A percentile compares a stretch with the other conserved stretches of the same genome.
These are phyloP conservation scores for Leccinum insolens DNA, from an alignment of 1,284 basidiomycete species.

Conservation along the genomic window DNA sequence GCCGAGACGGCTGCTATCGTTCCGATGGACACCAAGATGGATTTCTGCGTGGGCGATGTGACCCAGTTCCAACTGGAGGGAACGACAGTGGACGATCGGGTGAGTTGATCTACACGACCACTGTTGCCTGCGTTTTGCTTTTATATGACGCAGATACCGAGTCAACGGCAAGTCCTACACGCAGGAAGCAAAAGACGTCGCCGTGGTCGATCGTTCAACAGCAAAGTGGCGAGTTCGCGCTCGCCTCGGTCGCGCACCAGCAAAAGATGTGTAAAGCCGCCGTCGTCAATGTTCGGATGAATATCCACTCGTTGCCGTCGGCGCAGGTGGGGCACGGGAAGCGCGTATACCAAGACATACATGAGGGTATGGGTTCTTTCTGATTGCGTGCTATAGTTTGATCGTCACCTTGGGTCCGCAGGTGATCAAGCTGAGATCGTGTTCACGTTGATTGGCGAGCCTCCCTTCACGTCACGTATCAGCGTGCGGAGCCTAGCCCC, in stretches of 20 bases:
- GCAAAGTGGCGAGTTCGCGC: slow-evolving; percentile 78
- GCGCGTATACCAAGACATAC: slow-evolving; percentile 80
- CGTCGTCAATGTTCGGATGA: slow-evolving; percentile 76
- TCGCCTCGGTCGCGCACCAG: slow-evolving; percentile 89
- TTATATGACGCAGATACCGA: slow-evolving; percentile 60
- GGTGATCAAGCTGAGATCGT: slow-evolving; percentile 92
- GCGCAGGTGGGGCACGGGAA: slow-evolving; percentile 88
- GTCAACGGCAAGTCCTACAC: slow-evolving; percentile 78
- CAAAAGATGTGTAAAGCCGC: slow-evolving; percentile 86
- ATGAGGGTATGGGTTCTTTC: slow-evolving; percentile 65
- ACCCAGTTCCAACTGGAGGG: slow-evolving; percentile 94
- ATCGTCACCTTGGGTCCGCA: slow-evolving; percentile 28
- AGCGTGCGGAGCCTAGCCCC: slow-evolving; percentile 69
- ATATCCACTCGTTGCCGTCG: slow-evolving; percentile 83
- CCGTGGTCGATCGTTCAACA: slow-evolving; percentile 86
- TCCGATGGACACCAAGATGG: slow-evolving; percentile 74
- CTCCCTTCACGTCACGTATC: slow-evolving; percentile 95
- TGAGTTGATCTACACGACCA: slow-evolving; percentile 40
- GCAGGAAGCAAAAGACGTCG: slow-evolving; percentile 74
- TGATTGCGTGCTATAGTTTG: neutral
- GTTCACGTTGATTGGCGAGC: slow-evolving; percentile 86
- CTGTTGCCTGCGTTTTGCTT: slow-evolving; percentile 2
- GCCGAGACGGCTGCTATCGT: slow-evolving; percentile 94
- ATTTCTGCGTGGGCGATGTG: slow-evolving; percentile 91
- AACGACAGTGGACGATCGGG: slow-evolving; percentile 90